Base-by-base conservation (phyloP, 163 green algal genomes). In the Scenedesmus sp. region DNA sequence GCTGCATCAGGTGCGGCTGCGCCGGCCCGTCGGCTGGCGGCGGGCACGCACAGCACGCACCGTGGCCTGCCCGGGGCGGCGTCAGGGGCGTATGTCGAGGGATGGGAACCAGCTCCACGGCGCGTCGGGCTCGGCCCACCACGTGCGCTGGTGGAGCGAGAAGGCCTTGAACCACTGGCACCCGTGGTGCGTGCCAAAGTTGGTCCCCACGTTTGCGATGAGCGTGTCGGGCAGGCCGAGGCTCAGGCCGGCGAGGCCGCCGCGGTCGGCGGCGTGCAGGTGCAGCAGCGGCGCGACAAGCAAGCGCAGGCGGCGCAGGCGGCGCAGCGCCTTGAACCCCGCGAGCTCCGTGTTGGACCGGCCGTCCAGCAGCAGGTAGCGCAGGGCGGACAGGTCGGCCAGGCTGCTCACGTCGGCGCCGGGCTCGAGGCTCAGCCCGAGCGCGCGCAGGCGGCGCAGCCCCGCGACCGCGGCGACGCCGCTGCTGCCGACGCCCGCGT, bases 341-440 rank as follows among this genome's bases (percentile, higher is more conserved):
- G 20, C 33, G 20, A 80, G 14, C 47, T 70, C 58, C 0, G 71
- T 20, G 45, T 72, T 80, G n/a, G 45, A 29, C 15, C 71, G 58
- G 20, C 71, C 71, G 57, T 80, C 71, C 10, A 80, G 47, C 54
- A 80, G 58, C 57, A 80, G 60, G 58, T 80, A 63, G 47, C 65
- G 22, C 3, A 75, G 47, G 18, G 29, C 42, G 13, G 14, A 28
- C 18, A 72, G 28, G 5, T 62, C 47, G 20, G 39, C 71, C 31
- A 80, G 71, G 24, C 26, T 18, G 45, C 71, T 36, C 6, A 80
- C 71, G 42, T 80, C 71, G 24, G 51, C 44, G 10, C 20, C 17
- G 3, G 58, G 45, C 58, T 80, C 56, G 31, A 80, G 29, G 14
- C 44, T 72, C 18, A 80, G 20, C 6, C 29, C 71, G 58, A 80